Conservation (phyloP, 805 yeast species). For the Yamadazyma ubonensis region DNA sequence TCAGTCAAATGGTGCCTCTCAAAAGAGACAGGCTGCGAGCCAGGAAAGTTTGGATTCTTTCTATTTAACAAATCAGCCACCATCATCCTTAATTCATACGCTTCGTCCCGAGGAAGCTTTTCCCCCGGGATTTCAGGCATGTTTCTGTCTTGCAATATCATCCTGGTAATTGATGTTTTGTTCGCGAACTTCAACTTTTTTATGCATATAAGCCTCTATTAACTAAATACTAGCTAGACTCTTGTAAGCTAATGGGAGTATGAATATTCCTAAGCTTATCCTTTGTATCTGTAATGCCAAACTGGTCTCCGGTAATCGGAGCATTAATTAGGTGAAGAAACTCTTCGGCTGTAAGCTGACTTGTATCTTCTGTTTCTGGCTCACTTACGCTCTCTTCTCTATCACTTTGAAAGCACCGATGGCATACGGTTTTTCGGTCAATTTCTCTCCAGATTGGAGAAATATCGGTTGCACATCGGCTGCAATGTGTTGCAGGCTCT, state of each 20-base stretch:
- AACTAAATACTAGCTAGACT: not conserved
- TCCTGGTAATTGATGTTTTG: slow-evolving; percentile 20
- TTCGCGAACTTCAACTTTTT: not conserved
- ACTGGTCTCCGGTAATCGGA: slow-evolving; percentile 32
- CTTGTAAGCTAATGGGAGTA: not conserved
- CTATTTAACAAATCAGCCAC: slow-evolving; percentile 63
- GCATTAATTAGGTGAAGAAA: slow-evolving; percentile 24
- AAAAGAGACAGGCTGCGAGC: slow-evolving; percentile 94
- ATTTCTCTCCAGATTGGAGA: slow-evolving; percentile 41
- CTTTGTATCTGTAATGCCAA: slow-evolving; percentile 27
- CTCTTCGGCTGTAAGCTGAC: slow-evolving; percentile 14
- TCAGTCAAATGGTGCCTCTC: slow-evolving; percentile 67
- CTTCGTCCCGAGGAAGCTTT: slow-evolving; percentile 68
- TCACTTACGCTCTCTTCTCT: slow-evolving; percentile 3
- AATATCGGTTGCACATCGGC: slow-evolving; percentile 15
- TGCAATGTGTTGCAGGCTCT: not conserved
- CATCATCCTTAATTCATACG: slow-evolving; percentile 62
- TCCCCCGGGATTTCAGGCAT: slow-evolving; percentile 89
- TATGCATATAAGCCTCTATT: not conserved
- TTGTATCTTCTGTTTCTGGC: slow-evolving; percentile 7
- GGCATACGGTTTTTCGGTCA: slow-evolving; percentile 22
- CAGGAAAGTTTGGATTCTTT: slow-evolving; percentile 68
- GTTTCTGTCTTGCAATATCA: slow-evolving; percentile 45
- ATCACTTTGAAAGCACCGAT: slow-evolving; percentile 29
- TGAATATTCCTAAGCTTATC: slow-evolving; percentile 19